Conservation (phyloP, 176 grass and related monocot genomes). For the Carex kokanica region DNA sequence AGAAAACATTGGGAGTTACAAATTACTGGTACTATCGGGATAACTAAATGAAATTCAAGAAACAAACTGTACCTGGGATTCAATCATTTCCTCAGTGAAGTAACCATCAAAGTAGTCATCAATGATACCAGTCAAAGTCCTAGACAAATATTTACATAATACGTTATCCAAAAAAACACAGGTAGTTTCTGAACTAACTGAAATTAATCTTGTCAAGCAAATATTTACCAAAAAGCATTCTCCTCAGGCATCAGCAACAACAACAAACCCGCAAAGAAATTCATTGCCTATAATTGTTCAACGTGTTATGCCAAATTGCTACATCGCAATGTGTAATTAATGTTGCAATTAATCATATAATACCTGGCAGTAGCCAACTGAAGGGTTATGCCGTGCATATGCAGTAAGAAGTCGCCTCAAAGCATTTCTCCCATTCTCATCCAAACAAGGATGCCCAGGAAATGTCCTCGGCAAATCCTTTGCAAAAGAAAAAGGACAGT, state of each 20-base stretch:
- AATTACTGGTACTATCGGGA: constrained; percentile 5
- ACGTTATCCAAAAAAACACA: constrained; percentile 15
- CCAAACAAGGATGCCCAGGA: constrained; percentile 92
- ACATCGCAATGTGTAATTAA: neutral
- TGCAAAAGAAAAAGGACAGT: constrained; percentile 4
- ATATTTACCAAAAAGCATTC: constrained; percentile 96
- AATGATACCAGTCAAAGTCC: constrained; percentile 92
- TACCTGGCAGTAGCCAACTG: constrained; percentile 99
- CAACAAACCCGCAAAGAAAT: constrained; percentile 97
- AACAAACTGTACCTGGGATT: constrained; percentile 68
- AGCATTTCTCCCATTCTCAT: constrained; percentile 96
- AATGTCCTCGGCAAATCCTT: constrained; percentile 99
- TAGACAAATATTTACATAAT: constrained; percentile 30
- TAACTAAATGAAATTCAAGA: constrained; percentile 8
- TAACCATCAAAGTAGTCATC: constrained; percentile 98
- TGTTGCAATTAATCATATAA: constrained; percentile 13
- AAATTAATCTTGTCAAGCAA: constrained; percentile 1
- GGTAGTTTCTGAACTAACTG: constrained; percentile 20
- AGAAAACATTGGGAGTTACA: constrained; percentile 24
- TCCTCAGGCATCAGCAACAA: constrained; percentile 97
- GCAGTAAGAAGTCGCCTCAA: constrained; percentile 89
- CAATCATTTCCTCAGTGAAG: constrained; percentile 98
- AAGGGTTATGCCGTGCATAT: constrained; percentile 98
- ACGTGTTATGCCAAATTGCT: neutral
- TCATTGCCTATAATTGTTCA: constrained; percentile 80